These are phyloP conservation scores for Scheffersomyces segobiensis DNA, from an alignment of 1,139 yeast species.

Conservation along the genomic window DNA sequence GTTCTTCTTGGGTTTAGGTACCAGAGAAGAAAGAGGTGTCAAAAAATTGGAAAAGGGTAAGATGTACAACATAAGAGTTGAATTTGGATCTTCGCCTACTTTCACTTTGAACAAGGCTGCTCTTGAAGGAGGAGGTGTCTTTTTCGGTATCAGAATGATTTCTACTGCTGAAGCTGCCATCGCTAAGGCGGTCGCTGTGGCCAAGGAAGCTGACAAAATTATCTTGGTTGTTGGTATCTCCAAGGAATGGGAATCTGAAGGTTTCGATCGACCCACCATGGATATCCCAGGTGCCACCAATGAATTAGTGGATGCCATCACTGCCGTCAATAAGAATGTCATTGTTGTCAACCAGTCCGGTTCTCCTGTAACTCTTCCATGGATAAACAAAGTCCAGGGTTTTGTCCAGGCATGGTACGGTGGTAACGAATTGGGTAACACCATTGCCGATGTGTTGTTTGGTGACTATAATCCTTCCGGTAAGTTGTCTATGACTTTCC, in stretches of 20 bases:
- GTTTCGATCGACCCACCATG: slow-evolving; percentile 11
- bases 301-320: slow-evolving; percentile 44
- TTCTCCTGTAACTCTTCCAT: slow-evolving; percentile 62
- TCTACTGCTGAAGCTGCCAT: slow-evolving; percentile 31
- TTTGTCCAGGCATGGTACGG: slow-evolving; percentile 52
- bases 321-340: slow-evolving; percentile 50
- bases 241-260: slow-evolving; percentile 47
- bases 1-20: slow-evolving; percentile 50
- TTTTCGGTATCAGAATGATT: slow-evolving; percentile 26
- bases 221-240: slow-evolving; percentile 45
- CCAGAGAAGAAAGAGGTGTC: slow-evolving; percentile 46
- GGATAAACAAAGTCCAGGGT: slow-evolving; percentile 49
- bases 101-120: slow-evolving; percentile 21
- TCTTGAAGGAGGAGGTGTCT: slow-evolving; percentile 33
- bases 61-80: slow-evolving; percentile 44
- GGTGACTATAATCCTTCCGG: slow-evolving; percentile 31
- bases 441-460: slow-evolving; percentile 29
- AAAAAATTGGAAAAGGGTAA: slow-evolving; percentile 41
- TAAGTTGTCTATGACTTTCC: slow-evolving; percentile 27
- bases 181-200: slow-evolving; percentile 40
- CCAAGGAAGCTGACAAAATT: slow-evolving; percentile 46
- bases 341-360: slow-evolving; percentile 63
- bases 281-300: slow-evolving; percentile 44
- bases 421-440: slow-evolving; percentile 30
- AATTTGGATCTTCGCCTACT: slow-evolving; percentile 55